Evolutionary conservation across 2,329 filamentous ascomycete species (phyloP).

Genomic region (Cadophora sp.): DNA sequence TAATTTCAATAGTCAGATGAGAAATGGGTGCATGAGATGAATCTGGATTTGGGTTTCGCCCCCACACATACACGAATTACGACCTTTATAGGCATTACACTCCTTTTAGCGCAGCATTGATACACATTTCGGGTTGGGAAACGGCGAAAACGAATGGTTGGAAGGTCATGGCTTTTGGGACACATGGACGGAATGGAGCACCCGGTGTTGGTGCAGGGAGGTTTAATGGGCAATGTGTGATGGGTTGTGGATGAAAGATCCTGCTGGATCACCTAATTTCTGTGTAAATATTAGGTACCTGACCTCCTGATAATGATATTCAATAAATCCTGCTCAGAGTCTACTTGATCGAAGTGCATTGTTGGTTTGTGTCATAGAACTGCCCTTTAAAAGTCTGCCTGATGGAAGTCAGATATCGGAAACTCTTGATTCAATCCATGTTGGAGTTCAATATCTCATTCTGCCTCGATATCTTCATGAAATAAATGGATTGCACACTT

Average conservation of each 20-base stretch:
- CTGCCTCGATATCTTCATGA: too few relatives aligned
- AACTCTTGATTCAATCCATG: too few relatives aligned
- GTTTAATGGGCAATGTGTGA: constrained; percentile 10
- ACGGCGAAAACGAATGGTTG: not conserved
- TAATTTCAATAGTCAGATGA: constrained; percentile 22
- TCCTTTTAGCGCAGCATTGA: constrained; percentile 23
- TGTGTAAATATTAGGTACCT: constrained; percentile 22
- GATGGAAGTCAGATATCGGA: too few relatives aligned
- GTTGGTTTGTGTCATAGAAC: too few relatives aligned
- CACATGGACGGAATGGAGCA: not conserved
- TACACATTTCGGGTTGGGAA: not conserved
- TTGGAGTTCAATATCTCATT: too few relatives aligned
- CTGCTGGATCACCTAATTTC: constrained; percentile 5
- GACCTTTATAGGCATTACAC: constrained; percentile 17
- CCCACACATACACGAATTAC: constrained; percentile 19
- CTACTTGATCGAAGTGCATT: not conserved
- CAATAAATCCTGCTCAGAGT: not conserved
- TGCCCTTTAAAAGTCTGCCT: too few relatives aligned
- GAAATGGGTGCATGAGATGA: not conserved
- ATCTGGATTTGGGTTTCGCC: not conserved
- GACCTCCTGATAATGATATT: constrained; percentile 15
- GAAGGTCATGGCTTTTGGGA: not conserved
- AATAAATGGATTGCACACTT: too few relatives aligned
- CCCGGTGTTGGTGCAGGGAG: not conserved
- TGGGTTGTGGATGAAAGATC: not conserved